phyloP scores from a whole-genome alignment of 345 rosid genomes.

The Euphorbia lathyris region DNA sequence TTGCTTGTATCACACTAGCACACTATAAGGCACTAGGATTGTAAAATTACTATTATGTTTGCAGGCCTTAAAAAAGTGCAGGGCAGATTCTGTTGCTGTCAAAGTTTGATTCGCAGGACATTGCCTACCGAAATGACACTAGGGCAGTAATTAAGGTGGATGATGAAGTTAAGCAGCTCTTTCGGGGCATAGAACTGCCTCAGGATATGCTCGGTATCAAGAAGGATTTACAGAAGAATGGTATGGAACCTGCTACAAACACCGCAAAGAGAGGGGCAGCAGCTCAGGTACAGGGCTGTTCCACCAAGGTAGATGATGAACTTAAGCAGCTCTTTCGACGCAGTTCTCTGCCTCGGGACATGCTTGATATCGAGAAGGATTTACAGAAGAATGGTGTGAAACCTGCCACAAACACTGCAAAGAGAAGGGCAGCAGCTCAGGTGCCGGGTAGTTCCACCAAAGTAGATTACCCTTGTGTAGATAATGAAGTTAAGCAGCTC shows the following conservation, averaged over 20 bases:
- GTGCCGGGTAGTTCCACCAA: too few relatives aligned
- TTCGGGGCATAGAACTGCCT: conserved; percentile 59
- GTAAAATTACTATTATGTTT: too few relatives aligned
- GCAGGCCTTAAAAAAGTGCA: too few relatives aligned
- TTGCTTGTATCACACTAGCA: too few relatives aligned
- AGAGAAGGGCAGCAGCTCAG: conserved; percentile 75
- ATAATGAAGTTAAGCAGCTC: conserved; percentile 63
- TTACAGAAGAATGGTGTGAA: conserved; percentile 72
- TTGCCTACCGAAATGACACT: too few relatives aligned
- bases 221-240: conserved; percentile 70
- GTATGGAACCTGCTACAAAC: conserved; percentile 78
- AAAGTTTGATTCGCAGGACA: too few relatives aligned
- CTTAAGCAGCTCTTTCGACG: conserved; percentile 55
- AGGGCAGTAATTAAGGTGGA: conserved; percentile 36
- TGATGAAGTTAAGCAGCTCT: conserved; percentile 64
- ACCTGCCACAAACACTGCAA: conserved; percentile 68
- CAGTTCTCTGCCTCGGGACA: conserved; percentile 63
- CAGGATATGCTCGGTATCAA: conserved; percentile 70
- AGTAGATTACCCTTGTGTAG: too few relatives aligned
- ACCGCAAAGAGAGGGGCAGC: conserved; percentile 76
- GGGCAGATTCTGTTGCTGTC: too few relatives aligned
- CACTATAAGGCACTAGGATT: too few relatives aligned
- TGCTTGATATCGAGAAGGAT: conserved; percentile 77
- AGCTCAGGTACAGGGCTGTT: too few relatives aligned
- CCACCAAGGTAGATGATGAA: too few relatives aligned